phyloP scores from a whole-genome alignment of 768 basidiomycete genomes.

The Phlegmacium glaucopus region DNA sequence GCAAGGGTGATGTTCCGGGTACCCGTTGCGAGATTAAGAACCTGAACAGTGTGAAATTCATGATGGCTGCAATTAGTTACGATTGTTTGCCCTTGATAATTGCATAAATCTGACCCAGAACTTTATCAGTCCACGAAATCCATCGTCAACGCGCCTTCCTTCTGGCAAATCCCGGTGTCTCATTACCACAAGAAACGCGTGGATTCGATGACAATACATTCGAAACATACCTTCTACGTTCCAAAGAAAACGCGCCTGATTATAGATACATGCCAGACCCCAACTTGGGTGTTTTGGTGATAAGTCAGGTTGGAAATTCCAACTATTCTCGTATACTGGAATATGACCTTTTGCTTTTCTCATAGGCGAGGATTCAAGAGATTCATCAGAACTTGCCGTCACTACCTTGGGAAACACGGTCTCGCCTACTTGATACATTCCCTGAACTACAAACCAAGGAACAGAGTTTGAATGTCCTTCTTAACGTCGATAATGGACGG shows the following conservation, averaged over 20 bases:
- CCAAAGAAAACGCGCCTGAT: conserved; percentile 93
- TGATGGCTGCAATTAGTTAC: conserved; percentile 79
- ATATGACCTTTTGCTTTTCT: not conserved
- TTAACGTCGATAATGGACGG: conserved; percentile 64
- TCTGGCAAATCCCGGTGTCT: conserved; percentile 25
- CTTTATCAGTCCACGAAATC: conserved; percentile 70
- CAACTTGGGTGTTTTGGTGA: conserved; percentile 74
- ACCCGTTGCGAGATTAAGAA: conserved; percentile 98
- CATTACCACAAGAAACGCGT: conserved; percentile 82
- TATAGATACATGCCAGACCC: conserved; percentile 99
- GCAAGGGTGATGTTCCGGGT: conserved; percentile 55
- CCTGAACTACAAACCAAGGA: conserved; percentile 38
- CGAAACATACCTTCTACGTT: conserved; percentile 78
- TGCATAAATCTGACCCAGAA: not conserved
- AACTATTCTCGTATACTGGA: not conserved
- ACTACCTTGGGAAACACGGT: conserved; percentile 63
- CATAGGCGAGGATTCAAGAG: conserved; percentile 59
- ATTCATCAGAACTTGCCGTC: conserved; percentile 63
- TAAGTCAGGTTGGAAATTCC: conserved; percentile 40
- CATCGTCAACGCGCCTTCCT: conserved; percentile 69
- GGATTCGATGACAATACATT: conserved; percentile 83
- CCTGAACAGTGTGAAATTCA: conserved; percentile 85
- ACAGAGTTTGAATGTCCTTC: conserved; percentile 72
- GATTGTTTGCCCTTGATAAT: conserved; percentile 15
- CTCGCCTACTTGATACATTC: conserved; percentile 49